Evolutionary conservation across 495 filamentous ascomycete species (phyloP).

Genomic region (Astrothelium macrocarpum): DNA sequence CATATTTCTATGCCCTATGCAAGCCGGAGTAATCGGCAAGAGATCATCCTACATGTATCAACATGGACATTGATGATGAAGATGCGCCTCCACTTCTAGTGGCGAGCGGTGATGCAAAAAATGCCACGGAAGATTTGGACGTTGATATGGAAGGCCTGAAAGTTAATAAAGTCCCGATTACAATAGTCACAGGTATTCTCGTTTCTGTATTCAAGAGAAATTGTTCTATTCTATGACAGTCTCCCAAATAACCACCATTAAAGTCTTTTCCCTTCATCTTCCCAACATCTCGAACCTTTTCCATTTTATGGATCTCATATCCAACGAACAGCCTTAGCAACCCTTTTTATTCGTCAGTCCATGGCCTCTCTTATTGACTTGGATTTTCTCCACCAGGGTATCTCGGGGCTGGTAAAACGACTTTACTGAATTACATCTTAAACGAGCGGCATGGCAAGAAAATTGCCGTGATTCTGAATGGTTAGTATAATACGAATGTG

Average conservation of each 20-base stretch:
- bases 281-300: no score
- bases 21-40: no score
- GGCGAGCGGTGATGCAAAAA: conserved; percentile 33
- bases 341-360: background rate
- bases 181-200: conserved; percentile 74
- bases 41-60: no score
- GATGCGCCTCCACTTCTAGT: conserved; percentile 69
- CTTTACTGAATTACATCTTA: conserved; percentile 89
- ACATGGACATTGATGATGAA: conserved; percentile 45
- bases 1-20: no score
- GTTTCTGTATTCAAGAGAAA: no score
- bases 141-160: conserved; percentile 39
- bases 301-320: background rate
- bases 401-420: conserved; percentile 91
- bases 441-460: conserved; percentile 91
- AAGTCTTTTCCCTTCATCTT: no score
- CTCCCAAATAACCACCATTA: no score
- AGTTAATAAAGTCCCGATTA: conserved; percentile 72
- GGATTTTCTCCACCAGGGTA: conserved; percentile 46
- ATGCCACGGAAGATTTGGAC: conserved; percentile 18
- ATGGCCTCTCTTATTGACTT: background rate
- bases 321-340: background rate
- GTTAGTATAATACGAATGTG: conserved; percentile 22
- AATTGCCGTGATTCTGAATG: conserved; percentile 96
- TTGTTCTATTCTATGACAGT: no score